phyloP scores from a whole-genome alignment of 306 rosid species.

The Fragaria ananassa region DNA sequence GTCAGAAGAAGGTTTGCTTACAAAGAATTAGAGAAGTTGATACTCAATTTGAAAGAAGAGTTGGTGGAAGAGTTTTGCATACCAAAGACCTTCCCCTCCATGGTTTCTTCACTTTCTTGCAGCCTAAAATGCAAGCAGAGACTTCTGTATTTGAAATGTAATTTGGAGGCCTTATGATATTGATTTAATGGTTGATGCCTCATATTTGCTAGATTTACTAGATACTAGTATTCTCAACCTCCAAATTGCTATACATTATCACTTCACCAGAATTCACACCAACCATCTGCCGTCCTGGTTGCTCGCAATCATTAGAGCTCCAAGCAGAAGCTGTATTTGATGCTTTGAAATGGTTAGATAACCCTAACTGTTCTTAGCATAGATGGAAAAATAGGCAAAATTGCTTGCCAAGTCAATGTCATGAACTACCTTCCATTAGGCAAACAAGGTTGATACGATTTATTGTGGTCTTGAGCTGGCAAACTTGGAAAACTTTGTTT shows the following conservation, averaged over 20 bases:
- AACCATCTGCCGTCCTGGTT: neutral
- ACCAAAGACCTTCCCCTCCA: conserved; percentile 68
- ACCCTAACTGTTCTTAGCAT: neutral
- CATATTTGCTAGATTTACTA: conserved; percentile 10
- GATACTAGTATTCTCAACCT: conserved; percentile 73
- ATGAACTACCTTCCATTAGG: neutral
- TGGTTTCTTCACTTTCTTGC: conserved; percentile 49
- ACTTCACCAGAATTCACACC: neutral
- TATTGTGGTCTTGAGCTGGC: neutral
- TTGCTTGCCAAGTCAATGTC: neutral
- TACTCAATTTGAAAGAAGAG: conserved; percentile 66
- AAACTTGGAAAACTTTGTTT: neutral
- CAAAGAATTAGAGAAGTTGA: conserved; percentile 76
- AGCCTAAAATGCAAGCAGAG: conserved; percentile 77
- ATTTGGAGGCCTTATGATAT: conserved; percentile 11
- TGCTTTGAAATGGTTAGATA: neutral
- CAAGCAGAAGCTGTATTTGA: neutral
- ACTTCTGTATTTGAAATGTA: neutral
- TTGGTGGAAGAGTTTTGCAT: conserved; percentile 24
- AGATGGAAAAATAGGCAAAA: neutral
- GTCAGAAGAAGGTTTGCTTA: conserved; percentile 16
- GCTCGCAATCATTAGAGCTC: neutral
- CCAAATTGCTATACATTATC: conserved; percentile 36
- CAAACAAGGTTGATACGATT: neutral
- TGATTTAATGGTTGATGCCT: conserved; percentile 27